Percentiles rank a stretch among this genome's conserved stretches.
Evolutionary conservation across 2,329 filamentous ascomycete genomes (phyloP).

Genomic region (Purpureocillium lavendulum): DNA sequence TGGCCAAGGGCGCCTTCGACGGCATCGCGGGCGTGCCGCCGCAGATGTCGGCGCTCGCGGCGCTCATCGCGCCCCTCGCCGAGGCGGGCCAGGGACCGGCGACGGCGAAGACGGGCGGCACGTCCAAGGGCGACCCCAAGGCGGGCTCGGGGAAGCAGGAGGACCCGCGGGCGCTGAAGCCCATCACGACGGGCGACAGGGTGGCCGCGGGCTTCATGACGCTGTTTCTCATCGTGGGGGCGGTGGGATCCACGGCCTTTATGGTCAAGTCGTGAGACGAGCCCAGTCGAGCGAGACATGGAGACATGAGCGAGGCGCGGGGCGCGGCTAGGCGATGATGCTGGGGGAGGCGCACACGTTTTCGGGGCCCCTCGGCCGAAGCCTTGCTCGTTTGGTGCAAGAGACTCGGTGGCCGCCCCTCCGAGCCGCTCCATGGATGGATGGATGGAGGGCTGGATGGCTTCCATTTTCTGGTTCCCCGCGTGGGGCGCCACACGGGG

Average conservation of each 20-base stretch:
- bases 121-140: constrained; percentile 39
- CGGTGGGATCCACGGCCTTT: constrained; percentile 42
- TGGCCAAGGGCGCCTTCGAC: constrained; percentile 43
- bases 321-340: too few species aligned
- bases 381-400: too few species aligned
- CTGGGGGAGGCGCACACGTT: too few species aligned
- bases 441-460: too few species aligned
- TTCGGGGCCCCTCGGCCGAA: too few species aligned
- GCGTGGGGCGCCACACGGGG: too few species aligned
- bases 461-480: too few species aligned
- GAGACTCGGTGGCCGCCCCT: too few species aligned
- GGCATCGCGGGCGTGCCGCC: constrained; percentile 55
- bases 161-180: constrained; percentile 15
- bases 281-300: too few species aligned
- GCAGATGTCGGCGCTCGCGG: constrained; percentile 59
- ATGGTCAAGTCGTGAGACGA: constrained; percentile 34
- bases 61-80: constrained; percentile 53
- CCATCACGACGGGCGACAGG: constrained; percentile 40
- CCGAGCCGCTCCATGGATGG: too few species aligned
- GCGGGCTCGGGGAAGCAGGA: constrained; percentile 16
- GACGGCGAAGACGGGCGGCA: constrained; percentile 50
- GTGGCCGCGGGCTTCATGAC: constrained; percentile 51
- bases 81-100: constrained; percentile 33
- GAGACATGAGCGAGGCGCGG: background rate
- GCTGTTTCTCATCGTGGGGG: constrained; percentile 35